These are phyloP conservation scores for Saturnispora serradocipensis DNA, from an alignment of 805 yeast genomes.

Conservation along the genomic window DNA sequence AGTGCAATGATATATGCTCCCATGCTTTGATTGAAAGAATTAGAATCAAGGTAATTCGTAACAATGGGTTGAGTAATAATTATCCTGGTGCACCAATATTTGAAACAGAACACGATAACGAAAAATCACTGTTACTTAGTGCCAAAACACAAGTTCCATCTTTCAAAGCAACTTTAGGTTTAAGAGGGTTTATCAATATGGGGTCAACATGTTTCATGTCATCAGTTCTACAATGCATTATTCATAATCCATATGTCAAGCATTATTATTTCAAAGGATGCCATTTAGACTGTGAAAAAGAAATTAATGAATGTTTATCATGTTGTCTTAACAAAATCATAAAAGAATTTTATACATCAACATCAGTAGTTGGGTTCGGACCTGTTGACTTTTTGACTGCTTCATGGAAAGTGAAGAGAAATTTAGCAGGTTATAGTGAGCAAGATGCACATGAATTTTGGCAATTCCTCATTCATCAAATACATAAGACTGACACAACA, in stretches of 20 bases:
- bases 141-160: constrained; percentile 35
- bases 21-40: constrained; percentile 49
- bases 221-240: constrained; percentile 75
- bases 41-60: constrained; percentile 28
- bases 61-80: constrained; percentile 13
- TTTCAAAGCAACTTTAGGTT: constrained; percentile 58
- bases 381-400: constrained; percentile 74
- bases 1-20: constrained; percentile 64
- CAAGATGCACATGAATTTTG: constrained; percentile 99
- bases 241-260: constrained; percentile 85
- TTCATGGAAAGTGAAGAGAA: constrained; percentile 76
- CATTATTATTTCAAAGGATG: constrained; percentile 67
- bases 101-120: constrained; percentile 21
- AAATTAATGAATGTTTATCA: constrained; percentile 51
- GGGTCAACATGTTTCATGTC: constrained; percentile 98
- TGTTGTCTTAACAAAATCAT: constrained; percentile 81
- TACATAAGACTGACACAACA: constrained; percentile 46
- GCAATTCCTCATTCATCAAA: constrained; percentile 81
- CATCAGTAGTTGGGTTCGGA: constrained; percentile 61
- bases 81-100: constrained; percentile 27
- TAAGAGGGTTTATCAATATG: constrained; percentile 83
- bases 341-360: constrained; percentile 60
- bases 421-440: constrained; percentile 90
- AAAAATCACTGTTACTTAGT: constrained; percentile 21
- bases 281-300: constrained; percentile 48